phyloP scores from a whole-genome alignment of 2,329 filamentous ascomycete species.

The Colletotrichum limetticola region DNA sequence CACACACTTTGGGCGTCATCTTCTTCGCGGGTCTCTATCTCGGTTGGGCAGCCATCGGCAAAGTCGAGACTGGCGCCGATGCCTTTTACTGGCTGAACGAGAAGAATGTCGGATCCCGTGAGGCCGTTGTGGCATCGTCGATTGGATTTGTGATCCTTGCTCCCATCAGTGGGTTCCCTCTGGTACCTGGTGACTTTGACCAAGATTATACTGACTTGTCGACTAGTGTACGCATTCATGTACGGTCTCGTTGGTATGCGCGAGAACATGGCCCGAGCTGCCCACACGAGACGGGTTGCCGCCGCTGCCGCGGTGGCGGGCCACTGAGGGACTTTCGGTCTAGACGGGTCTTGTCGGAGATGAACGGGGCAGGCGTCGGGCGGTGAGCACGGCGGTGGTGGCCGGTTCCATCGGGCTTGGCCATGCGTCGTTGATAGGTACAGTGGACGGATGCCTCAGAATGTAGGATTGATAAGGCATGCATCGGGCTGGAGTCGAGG shows the following conservation, averaged over 20 bases:
- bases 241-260: slow-evolving; percentile 62
- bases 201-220: slow-evolving; percentile 12
- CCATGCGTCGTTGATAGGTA: slow-evolving; percentile 23
- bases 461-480: slow-evolving; percentile 27
- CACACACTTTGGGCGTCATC: slow-evolving; percentile 55
- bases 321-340: slow-evolving; percentile 35
- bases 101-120: slow-evolving; percentile 52
- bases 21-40: slow-evolving; percentile 57
- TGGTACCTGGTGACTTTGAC: slow-evolving; percentile 2
- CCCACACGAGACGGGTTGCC: slow-evolving; percentile 29
- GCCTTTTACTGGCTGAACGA: slow-evolving; percentile 65
- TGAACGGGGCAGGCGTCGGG: slow-evolving; percentile 30
- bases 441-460: slow-evolving; percentile 19
- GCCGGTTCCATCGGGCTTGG: slow-evolving; percentile 32
- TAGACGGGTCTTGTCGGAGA: slow-evolving; percentile 34
- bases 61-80: slow-evolving; percentile 54
- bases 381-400: slow-evolving; percentile 33
- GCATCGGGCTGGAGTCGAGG: slow-evolving; percentile 18
- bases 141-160: slow-evolving; percentile 56
- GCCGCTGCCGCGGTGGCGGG: slow-evolving; percentile 29
- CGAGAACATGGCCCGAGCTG: slow-evolving; percentile 47
- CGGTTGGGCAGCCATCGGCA: slow-evolving; percentile 60
- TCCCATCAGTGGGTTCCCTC: slow-evolving; percentile 54
- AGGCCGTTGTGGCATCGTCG: slow-evolving; percentile 56
- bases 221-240: slow-evolving; percentile 58